These are phyloP conservation scores for Capsella rubella DNA, from an alignment of 441 rosid genomes.

Conservation along the genomic window DNA sequence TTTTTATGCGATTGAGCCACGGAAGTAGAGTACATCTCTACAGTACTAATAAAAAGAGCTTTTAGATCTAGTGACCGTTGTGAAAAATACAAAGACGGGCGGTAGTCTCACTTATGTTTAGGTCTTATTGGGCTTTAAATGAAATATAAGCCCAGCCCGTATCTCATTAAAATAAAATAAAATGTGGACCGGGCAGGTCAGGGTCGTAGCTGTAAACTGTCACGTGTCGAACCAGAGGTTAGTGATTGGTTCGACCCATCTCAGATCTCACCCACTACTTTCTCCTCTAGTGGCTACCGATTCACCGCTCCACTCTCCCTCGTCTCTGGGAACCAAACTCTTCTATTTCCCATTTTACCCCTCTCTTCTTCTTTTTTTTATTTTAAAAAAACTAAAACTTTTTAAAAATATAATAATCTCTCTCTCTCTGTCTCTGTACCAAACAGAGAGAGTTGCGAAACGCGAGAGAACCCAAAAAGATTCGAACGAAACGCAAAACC, in stretches of 20 bases:
- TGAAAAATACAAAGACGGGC: no score
- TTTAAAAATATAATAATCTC: neutral
- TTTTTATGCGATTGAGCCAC: no score
- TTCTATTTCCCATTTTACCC: conserved; percentile 41
- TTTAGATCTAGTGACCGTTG: no score
- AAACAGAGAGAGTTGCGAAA: conserved; percentile 23
- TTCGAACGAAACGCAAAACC: conserved; percentile 31
- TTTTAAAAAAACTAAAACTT: neutral
- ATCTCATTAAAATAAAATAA: no score
- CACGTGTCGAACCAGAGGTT: conserved; percentile 5
- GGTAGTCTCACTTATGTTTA: no score
- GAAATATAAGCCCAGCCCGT: no score
- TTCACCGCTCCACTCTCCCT: conserved; percentile 35
- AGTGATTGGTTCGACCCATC: neutral
- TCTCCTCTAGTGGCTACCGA: conserved; percentile 18
- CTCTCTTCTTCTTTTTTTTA: neutral
- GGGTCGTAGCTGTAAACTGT: neutral
- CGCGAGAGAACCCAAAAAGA: conserved; percentile 14
- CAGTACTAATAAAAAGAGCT: no score
- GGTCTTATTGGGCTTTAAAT: no score
- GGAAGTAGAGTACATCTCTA: no score
- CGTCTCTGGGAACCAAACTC: conserved; percentile 33
- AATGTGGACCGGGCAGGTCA: no score
- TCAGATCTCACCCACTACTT: conserved; percentile 15
- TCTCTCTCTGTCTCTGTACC: neutral